Evolutionary conservation across 768 basidiomycete genomes (phyloP), one percentile per base, ranked within the genome.

Genomic region (Tricholoma sp.): DNA sequence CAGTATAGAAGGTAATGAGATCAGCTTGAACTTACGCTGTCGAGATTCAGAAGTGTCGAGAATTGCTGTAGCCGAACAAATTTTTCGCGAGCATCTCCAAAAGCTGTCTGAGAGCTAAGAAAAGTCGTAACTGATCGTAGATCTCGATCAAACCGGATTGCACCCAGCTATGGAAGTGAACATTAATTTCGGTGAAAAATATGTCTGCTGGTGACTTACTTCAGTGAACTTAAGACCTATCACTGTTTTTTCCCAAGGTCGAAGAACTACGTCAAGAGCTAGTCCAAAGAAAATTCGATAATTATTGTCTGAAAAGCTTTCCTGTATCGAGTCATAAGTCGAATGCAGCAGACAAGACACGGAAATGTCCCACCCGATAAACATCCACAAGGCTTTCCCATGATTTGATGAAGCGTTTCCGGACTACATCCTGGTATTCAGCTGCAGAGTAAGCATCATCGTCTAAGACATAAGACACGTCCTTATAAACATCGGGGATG

Each of bases 191-290:
- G 12, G n/a, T 31, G 46, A 39, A 21, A 12, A 49, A 14, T 10
- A 45, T 27, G 18, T 22, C 31, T n/a, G 46, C 27, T 22, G 19
- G 37, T 4, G 12, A 58, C 82, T 24, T 63, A 89, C 94, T 80
- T 98, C 96, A 10, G 91, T 91, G 68, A 90, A 98, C 71, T 82
- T 88, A 65, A 96, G 78, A 0, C 83, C 79, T 63, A 86, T 77
- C 19, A 94, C 76, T 63, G 86, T 83, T 69, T 91, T 96, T 73
- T 99, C 97, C 94, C 94, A 98, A 45, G 94, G 95, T 49, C 91
- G 80, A n/a, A 97, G 83, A 18, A 98, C 76, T 6, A 91, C 83
- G 66, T 96, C 94, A 14, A 98, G 79, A 0, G 86, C 86, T 35
- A 96, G 80, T 8, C 84, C 83, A 66, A 95, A 96, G 72, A 98